Evolutionary conservation across 2,329 filamentous ascomycete species (phyloP).

Genomic region (Diaporthe destruens): DNA sequence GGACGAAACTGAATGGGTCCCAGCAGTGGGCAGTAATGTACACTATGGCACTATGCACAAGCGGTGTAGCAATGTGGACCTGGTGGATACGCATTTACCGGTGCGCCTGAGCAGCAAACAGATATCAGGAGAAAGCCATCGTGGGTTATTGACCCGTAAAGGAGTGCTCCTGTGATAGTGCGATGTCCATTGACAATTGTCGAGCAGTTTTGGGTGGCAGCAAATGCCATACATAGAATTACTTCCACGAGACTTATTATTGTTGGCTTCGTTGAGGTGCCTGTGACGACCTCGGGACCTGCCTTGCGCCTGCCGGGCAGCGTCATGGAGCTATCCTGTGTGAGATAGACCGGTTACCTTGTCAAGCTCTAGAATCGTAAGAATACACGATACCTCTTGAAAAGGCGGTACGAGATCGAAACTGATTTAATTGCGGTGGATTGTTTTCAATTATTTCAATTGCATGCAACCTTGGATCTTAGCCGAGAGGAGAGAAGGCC

Average conservation of each 20-base stretch:
- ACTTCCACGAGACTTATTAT: background rate
- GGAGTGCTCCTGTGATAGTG: background rate
- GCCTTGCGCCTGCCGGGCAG: background rate
- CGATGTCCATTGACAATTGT: background rate
- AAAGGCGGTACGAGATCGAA: background rate
- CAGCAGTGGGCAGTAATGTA: background rate
- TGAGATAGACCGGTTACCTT: background rate
- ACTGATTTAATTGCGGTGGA: background rate
- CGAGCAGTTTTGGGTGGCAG: too few relatives aligned
- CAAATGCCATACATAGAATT: background rate
- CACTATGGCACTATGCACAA: too few relatives aligned
- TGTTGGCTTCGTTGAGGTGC: background rate
- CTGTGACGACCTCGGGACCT: background rate
- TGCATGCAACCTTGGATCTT: too few relatives aligned
- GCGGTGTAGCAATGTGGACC: background rate
- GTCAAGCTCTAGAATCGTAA: background rate
- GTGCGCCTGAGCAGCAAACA: background rate
- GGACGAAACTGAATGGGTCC: constrained; percentile 13
- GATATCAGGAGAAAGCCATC: background rate
- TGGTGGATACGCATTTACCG: background rate
- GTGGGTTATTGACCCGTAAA: background rate
- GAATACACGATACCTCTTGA: background rate
- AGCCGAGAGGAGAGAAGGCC: too few relatives aligned
- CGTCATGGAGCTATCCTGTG: background rate
- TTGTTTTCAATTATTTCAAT: background rate